phyloP scores from a whole-genome alignment of 352 stramenopile genomes.

The Globisporangium radiosum region DNA sequence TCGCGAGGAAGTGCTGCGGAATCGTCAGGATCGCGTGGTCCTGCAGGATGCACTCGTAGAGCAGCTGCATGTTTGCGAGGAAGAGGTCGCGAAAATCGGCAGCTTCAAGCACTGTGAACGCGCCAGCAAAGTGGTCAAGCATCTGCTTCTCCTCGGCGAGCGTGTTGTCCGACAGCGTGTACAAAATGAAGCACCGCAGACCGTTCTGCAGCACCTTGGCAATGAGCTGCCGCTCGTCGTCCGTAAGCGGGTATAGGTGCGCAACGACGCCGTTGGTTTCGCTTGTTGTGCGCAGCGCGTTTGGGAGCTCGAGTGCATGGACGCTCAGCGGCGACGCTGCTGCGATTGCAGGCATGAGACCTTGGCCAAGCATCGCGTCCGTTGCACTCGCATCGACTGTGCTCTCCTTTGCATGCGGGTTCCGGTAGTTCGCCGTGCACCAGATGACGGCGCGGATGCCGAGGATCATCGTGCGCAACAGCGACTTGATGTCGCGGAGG shows the following conservation, averaged over 20 bases:
- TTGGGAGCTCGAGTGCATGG: constrained; percentile 11
- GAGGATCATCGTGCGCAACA: constrained; percentile 96
- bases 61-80: constrained; percentile 83
- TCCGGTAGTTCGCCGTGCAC: constrained; percentile 94
- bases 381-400: constrained; percentile 57
- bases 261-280: constrained; percentile 12
- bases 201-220: constrained; percentile 92
- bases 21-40: constrained; percentile 92
- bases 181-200: constrained; percentile 91
- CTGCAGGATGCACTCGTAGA: constrained; percentile 92
- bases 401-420: constrained; percentile 81
- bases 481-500: constrained; percentile 88
- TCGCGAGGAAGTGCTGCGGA: constrained; percentile 92
- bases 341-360: constrained; percentile 8
- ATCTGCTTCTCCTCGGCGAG: constrained; percentile 92
- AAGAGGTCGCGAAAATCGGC: constrained; percentile 92
- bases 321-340: constrained; percentile 11
- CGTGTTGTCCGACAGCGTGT: constrained; percentile 86
- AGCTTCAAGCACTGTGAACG: constrained; percentile 95
- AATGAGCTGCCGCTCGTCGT: constrained; percentile 91
- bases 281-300: constrained; percentile 7
- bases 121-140: constrained; percentile 94
- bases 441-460: constrained; percentile 97
- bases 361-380: constrained; percentile 15
- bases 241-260: constrained; percentile 84